A percentile compares a stretch with the other conserved stretches of the same genome.
Conservation (phyloP, 768 basidiomycete species). For the Termitomyces sp. region DNA sequence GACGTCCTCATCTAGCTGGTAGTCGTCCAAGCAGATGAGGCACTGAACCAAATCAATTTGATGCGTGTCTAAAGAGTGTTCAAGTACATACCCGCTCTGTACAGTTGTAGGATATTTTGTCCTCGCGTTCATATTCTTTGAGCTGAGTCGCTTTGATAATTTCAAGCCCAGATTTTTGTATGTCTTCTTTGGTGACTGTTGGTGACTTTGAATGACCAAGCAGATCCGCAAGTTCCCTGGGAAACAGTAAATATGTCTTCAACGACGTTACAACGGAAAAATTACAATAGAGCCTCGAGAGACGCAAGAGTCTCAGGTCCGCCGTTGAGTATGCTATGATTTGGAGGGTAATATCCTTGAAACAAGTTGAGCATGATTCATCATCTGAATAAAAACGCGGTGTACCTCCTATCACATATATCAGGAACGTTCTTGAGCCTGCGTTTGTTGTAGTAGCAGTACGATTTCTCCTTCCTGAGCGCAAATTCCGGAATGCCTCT, state of each 20-base stretch:
- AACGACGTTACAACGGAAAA: slow-evolving; percentile 3
- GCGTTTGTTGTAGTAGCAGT: slow-evolving; percentile 11
- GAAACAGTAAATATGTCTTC: not conserved
- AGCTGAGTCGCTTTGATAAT: slow-evolving; percentile 59
- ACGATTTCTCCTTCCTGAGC: slow-evolving; percentile 28
- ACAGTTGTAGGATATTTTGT: slow-evolving; percentile 71
- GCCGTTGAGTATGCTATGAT: slow-evolving; percentile 85
- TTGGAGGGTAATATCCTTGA: slow-evolving; percentile 85
- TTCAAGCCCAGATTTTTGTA: slow-evolving; percentile 77
- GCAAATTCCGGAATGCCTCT: slow-evolving; percentile 51
- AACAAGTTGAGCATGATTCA: slow-evolving; percentile 5
- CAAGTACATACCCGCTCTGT: slow-evolving; percentile 59
- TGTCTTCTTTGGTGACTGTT: slow-evolving; percentile 78
- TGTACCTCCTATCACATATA: slow-evolving; percentile 83
- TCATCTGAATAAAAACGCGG: not conserved
- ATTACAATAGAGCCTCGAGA: slow-evolving; percentile 73
- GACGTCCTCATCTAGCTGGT: slow-evolving; percentile 69
- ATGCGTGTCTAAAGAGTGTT: not conserved
- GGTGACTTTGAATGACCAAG: slow-evolving; percentile 80
- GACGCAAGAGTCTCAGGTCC: slow-evolving; percentile 65
- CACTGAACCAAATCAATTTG: slow-evolving; percentile 38
- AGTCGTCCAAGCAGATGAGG: slow-evolving; percentile 86
- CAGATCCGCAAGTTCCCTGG: slow-evolving; percentile 77
- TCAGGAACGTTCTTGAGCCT: slow-evolving; percentile 73
- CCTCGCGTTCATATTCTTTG: slow-evolving; percentile 48